Conservation (phyloP, 2,329 filamentous ascomycete genomes). For the Lasiodiplodia gonubiensis region DNA sequence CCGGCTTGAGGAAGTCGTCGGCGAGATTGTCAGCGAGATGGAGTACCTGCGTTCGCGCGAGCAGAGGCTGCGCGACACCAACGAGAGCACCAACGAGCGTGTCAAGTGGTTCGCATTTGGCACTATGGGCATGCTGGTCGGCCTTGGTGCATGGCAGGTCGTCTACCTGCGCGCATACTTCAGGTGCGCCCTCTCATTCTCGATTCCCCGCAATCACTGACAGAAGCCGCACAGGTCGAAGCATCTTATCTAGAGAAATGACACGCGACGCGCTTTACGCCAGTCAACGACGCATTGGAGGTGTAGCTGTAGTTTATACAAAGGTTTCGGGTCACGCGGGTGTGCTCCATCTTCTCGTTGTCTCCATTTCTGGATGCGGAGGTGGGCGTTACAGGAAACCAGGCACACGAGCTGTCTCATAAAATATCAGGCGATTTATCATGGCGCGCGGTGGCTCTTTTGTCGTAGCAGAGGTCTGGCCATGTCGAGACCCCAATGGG, state of each 20-base stretch:
- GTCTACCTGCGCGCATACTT: slow-evolving; percentile 98
- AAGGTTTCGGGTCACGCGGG: slow-evolving; percentile 18
- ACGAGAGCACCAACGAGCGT: slow-evolving; percentile 98
- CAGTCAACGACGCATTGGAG: slow-evolving; percentile 24
- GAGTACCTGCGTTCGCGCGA: slow-evolving; percentile 89
- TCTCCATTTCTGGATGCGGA: slow-evolving; percentile 19
- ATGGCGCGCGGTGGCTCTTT: slow-evolving; percentile 3
- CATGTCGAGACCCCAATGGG: background rate
- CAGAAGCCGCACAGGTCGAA: slow-evolving; percentile 45
- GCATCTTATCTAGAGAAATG: slow-evolving; percentile 54
- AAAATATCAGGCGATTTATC: slow-evolving; percentile 23
- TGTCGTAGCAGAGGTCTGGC: background rate
- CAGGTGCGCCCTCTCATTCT: slow-evolving; percentile 60
- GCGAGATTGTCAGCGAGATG: slow-evolving; percentile 91
- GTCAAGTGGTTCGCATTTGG: slow-evolving; percentile 98
- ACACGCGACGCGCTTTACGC: slow-evolving; percentile 19
- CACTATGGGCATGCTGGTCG: slow-evolving; percentile 89
- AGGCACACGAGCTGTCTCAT: slow-evolving; percentile 19
- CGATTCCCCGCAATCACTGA: background rate
- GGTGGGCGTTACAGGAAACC: slow-evolving; percentile 3
- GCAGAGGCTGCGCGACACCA: slow-evolving; percentile 96
- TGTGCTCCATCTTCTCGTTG: slow-evolving; percentile 18
- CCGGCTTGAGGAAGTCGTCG: slow-evolving; percentile 87
- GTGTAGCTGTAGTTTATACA: slow-evolving; percentile 26
- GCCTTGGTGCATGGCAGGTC: slow-evolving; percentile 94